Percentiles rank a stretch among this genome's conserved stretches.
Conservation (phyloP, 352 stramenopile species). For the Globisporangium echinulatum region DNA sequence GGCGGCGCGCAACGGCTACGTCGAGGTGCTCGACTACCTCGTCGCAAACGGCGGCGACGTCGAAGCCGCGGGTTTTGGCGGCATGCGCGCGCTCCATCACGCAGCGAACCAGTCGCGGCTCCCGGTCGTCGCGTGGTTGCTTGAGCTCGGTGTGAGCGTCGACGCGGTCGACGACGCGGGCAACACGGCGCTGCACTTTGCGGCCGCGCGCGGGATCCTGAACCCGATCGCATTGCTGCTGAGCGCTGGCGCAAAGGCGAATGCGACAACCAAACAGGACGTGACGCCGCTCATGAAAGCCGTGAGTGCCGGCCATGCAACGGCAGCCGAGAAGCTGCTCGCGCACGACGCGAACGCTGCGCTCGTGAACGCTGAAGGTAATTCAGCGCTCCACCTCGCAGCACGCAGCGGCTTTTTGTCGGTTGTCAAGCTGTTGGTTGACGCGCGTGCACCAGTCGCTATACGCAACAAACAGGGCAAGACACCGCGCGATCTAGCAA, state of each 20-base stretch:
- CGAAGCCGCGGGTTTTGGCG: conserved; percentile 66
- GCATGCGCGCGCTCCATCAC: conserved; percentile 79
- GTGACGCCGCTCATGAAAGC: conserved; percentile 86
- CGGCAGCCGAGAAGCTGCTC: conserved; percentile 84
- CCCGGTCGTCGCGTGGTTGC: conserved; percentile 48
- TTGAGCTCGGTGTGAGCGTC: conserved; percentile 69
- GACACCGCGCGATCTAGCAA: conserved; percentile 61
- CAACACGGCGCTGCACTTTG: conserved; percentile 83
- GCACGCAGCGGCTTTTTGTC: conserved; percentile 64
- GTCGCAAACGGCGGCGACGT: conserved; percentile 57
- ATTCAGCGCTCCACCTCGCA: conserved; percentile 82
- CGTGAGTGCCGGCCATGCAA: conserved; percentile 67
- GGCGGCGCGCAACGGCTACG: conserved; percentile 79
- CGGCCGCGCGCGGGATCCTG: conserved; percentile 72
- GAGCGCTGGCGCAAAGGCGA: conserved; percentile 71
- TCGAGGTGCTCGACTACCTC: conserved; percentile 77
- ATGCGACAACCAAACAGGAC: conserved; percentile 63
- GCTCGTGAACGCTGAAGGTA: conserved; percentile 63
- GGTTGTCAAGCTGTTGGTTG: conserved; percentile 68
- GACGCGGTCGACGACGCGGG: conserved; percentile 82
- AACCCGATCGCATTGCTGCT: conserved; percentile 80
- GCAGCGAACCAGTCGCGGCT: conserved; percentile 76
- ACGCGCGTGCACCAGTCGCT: conserved; percentile 33
- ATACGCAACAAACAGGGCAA: conserved; percentile 78
- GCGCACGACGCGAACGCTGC: conserved; percentile 70